Percentiles rank a stretch among this genome's conserved stretches.
Evolutionary conservation across 495 filamentous ascomycete species (phyloP).

Genomic region (Penicillium waksmanii): DNA sequence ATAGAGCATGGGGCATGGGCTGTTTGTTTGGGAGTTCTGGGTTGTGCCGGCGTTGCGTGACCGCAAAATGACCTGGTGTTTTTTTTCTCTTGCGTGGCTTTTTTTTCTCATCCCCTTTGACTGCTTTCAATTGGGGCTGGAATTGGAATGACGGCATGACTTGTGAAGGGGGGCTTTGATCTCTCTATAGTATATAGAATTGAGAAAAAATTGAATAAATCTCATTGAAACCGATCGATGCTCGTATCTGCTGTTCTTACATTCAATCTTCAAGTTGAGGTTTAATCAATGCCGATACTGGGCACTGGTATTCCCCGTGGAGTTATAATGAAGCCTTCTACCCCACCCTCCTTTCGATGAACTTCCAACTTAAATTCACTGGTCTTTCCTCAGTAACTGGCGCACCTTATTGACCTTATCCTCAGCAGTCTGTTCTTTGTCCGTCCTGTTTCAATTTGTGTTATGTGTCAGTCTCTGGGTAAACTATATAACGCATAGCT

Average conservation of each 20-base stretch:
- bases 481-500: too few relatives aligned
- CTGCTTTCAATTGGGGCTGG: conserved; percentile 1
- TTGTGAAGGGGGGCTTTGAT: background rate
- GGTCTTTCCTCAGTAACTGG: conserved; percentile 54
- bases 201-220: background rate
- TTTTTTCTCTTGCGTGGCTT: background rate
- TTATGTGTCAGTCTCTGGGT: background rate
- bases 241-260: background rate
- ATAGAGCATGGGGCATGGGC: conserved; percentile 26
- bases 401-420: conserved; percentile 71
- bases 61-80: conserved; percentile 16
- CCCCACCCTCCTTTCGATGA: too few relatives aligned
- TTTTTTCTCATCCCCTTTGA: background rate
- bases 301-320: background rate
- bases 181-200: background rate
- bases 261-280: too few relatives aligned
- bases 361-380: conserved; percentile 2
- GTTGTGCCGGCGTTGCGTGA: too few relatives aligned
- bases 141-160: conserved; percentile 6
- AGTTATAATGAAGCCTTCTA: too few relatives aligned
- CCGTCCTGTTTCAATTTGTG: conserved; percentile 58
- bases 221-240: background rate
- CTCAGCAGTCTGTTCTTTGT: conserved; percentile 67
- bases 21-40: background rate
- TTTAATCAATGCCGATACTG: too few relatives aligned